Base-by-base conservation (phyloP, 1,284 basidiomycete genomes). In the Boletus mariae region DNA sequence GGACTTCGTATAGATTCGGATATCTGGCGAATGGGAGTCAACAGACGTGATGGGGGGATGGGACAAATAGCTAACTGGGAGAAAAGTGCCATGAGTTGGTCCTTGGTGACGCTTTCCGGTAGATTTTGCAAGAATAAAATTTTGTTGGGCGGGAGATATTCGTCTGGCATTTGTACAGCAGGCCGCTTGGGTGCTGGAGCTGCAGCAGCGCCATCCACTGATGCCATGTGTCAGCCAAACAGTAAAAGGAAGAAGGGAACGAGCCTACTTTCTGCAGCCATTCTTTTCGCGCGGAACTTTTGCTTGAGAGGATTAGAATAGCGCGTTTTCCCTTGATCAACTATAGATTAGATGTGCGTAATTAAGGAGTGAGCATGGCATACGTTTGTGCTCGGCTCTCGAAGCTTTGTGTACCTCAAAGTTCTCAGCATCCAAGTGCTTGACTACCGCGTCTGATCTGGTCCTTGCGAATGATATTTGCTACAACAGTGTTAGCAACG, bases 141-240 rank as follows among this genome's bases (percentile, higher is more conserved):
- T 71, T 94, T 94, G 88, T 99, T 99, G 31, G 96, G 96, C 4
- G 97, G 97, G 8, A 99, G 82, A 73, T 99, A 99, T 72, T 99
- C 96, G 87, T 99, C 96, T 31, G 97, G 95, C 91, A 97, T 95
- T 69, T 94, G 91, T 59, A 98, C 87, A 60, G 86, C 83, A 32
- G 89, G 87, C 51, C 90, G 80, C 71, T 87, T 90, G 26, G 87
- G 73, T 40, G 80, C 80, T 17, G 89, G 82, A 13, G 76, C 72
- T 9, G 86, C 76, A 15, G 81, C 74, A 34, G 79, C 82, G 32
- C 89, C 87, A 46, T 92, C 90, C 70, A 86, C 86, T 88, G 58
- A 47, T 48, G 23, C 20, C 52, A 40, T 46, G 37, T 0, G 38
- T 62, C n/a, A 59, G 52, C 42, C 37, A 44, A 47, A 40, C 9